phyloP scores from a whole-genome alignment of 768 basidiomycete species.

The Pulveroboletus ravenelii region DNA sequence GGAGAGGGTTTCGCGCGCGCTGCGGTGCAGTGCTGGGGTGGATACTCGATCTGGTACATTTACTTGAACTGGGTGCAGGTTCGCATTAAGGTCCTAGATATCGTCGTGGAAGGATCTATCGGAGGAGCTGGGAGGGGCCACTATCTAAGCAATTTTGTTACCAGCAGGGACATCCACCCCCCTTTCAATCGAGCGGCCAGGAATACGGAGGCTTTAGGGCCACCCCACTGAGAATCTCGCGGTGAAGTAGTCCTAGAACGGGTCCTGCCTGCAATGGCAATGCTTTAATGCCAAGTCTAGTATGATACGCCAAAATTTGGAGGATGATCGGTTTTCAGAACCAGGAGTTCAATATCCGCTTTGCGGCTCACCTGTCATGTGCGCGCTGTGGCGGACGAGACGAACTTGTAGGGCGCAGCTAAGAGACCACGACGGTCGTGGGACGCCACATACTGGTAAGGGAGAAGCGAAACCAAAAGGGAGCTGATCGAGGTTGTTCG shows the following conservation, averaged over 20 bases:
- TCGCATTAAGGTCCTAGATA: constrained; percentile 41
- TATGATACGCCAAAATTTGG: constrained; percentile 1
- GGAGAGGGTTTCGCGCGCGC: constrained; percentile 52
- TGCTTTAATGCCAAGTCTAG: constrained; percentile 10
- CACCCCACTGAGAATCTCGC: constrained; percentile 24
- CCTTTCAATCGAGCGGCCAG: constrained; percentile 25
- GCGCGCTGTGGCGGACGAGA: constrained; percentile 5
- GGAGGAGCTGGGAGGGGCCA: constrained; percentile 9
- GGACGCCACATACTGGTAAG: constrained; percentile 9
- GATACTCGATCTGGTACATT: constrained; percentile 60
- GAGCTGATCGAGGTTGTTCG: constrained; percentile 7
- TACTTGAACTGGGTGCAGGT: constrained; percentile 39
- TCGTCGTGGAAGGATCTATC: constrained; percentile 27
- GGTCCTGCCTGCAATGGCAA: constrained; percentile 22
- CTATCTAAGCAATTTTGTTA: constrained; percentile 34
- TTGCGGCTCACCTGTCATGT: constrained; percentile 16
- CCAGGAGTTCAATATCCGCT: constrained; percentile 16
- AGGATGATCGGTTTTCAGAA: background rate
- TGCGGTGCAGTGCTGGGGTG: constrained; percentile 43
- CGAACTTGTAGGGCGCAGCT: constrained; percentile 1
- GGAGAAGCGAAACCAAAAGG: constrained; percentile 11
- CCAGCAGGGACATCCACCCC: constrained; percentile 10
- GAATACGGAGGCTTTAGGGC: constrained; percentile 10
- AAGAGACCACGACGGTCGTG: constrained; percentile 3
- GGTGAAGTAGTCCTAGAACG: constrained; percentile 17